These are phyloP conservation scores for Tricholoma saponaceum DNA, from an alignment of 768 basidiomycete genomes.

Conservation along the genomic window DNA sequence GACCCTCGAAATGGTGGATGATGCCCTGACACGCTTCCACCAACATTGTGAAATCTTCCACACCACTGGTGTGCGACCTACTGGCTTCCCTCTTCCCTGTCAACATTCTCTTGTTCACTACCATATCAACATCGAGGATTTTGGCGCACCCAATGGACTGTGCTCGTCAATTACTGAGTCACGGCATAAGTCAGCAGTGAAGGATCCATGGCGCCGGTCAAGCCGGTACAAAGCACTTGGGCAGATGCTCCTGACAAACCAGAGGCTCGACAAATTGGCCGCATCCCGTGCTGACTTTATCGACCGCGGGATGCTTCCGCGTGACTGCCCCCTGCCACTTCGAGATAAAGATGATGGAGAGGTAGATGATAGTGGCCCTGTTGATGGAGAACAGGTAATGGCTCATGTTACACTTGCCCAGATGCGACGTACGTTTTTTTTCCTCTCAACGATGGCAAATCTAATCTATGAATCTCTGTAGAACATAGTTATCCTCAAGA, in stretches of 20 bases:
- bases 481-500: too few relatives aligned
- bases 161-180: neutral
- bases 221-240: neutral
- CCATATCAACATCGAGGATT: neutral
- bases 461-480: too few relatives aligned
- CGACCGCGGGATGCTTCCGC: conserved; percentile 12
- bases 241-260: conserved; percentile 10
- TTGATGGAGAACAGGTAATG: too few relatives aligned
- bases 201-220: neutral
- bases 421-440: too few relatives aligned
- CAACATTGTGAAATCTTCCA: neutral
- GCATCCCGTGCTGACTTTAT: conserved; percentile 14
- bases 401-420: too few relatives aligned
- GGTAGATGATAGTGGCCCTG: too few relatives aligned
- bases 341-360: too few relatives aligned
- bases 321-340: neutral
- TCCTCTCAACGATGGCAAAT: too few relatives aligned
- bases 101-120: neutral
- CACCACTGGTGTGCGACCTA: neutral
- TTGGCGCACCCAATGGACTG: neutral
- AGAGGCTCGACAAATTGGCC: conserved; percentile 22
- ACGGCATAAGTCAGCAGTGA: neutral
- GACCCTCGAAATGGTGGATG: neutral
- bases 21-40: neutral
- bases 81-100: neutral